A percentile compares a stretch with the other conserved stretches of the same genome.
These are phyloP conservation scores for Juglanconis sp. DNA, from an alignment of 2,329 filamentous ascomycete species.

Conservation along the genomic window DNA sequence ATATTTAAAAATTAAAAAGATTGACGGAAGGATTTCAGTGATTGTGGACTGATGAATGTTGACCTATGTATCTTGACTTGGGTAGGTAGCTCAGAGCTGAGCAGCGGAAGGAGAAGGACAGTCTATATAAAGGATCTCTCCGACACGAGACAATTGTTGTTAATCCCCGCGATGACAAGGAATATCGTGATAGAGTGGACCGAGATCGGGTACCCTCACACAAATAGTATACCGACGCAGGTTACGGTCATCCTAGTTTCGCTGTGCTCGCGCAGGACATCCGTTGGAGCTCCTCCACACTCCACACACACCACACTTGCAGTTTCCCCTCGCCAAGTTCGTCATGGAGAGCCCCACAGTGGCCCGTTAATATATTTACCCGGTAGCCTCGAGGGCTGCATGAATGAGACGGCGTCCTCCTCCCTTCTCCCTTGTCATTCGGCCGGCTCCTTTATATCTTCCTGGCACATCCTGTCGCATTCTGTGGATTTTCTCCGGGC, in stretches of 20 bases:
- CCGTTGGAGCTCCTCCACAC: neutral
- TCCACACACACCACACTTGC: slow-evolving; percentile 3
- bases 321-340: neutral
- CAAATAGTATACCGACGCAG: neutral
- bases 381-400: neutral
- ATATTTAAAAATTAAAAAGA: neutral
- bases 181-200: neutral
- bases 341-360: neutral
- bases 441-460: neutral
- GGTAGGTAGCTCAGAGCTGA: no score
- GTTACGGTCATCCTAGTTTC: neutral
- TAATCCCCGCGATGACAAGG: neutral
- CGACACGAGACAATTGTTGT: no score
- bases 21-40: neutral
- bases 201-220: slow-evolving; percentile 1
- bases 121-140: no score
- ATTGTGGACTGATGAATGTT: neutral
- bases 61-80: neutral
- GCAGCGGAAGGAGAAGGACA: no score
- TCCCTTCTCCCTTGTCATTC: neutral
- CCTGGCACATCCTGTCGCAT: no score
- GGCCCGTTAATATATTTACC: neutral
- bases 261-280: no score
- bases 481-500: no score
- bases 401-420: neutral